These are phyloP conservation scores for Ambrosia artemisiifolia DNA, from an alignment of 129 eudicot species.

Conservation along the genomic window DNA sequence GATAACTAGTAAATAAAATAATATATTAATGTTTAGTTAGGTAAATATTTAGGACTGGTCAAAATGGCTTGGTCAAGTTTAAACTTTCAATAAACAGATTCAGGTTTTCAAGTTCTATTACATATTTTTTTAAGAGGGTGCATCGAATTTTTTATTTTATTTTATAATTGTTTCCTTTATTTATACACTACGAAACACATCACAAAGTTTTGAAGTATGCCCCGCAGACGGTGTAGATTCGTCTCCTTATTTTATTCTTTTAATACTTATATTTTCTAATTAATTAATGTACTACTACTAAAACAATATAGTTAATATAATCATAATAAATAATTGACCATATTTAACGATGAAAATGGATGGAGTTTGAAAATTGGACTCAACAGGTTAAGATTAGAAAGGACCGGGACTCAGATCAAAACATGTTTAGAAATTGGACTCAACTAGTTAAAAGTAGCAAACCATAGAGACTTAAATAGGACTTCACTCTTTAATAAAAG, in stretches of 20 bases:
- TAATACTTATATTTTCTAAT: neutral
- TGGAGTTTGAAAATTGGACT: too few relatives aligned
- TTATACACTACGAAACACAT: neutral
- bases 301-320: too few relatives aligned
- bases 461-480: too few relatives aligned
- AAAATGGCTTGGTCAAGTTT: neutral
- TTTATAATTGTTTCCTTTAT: neutral
- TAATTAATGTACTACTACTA: too few relatives aligned
- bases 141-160: neutral
- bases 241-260: neutral
- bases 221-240: neutral
- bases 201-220: neutral
- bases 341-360: too few relatives aligned
- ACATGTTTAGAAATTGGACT: too few relatives aligned
- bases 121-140: neutral
- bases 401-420: too few relatives aligned
- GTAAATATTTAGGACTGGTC: neutral
- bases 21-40: neutral
- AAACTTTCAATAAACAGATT: too few relatives aligned
- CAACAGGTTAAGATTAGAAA: too few relatives aligned
- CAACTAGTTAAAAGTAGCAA: too few relatives aligned
- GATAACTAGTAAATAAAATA: neutral
- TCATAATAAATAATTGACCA: too few relatives aligned
- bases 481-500: too few relatives aligned
- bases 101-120: neutral